Base-by-base conservation (phyloP, 106 monocot genomes). In the Triglochin maritima region DNA sequence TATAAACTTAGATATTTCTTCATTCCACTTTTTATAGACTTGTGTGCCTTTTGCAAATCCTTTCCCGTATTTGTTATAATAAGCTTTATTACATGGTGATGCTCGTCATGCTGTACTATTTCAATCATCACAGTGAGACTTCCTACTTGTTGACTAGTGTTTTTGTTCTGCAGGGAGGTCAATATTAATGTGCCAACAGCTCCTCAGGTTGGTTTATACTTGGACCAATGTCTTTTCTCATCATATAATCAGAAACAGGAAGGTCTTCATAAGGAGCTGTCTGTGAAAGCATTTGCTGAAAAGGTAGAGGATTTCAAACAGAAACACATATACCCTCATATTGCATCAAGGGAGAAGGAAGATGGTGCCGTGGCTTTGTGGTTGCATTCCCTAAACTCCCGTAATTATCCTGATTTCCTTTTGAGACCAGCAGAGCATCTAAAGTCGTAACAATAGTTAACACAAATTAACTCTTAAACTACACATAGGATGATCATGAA, bases 351-450 rank as follows among this genome's bases (percentile, higher is more conserved):
- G 92, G 98, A 99, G 76, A 79, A 86, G 62, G 86, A 89, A 46
- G 92, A 99, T 66, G 98, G 98, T 62, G 85, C 88, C 69, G 98
- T 89, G 12, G 88, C 92, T 49, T 50, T 98, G 17, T 98, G 91
- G 98, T 80, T 98, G 79, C 98, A 92, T 49, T 92, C 92, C 5
- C 77, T 98, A 56, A 98, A 92, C 67, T 73, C 64, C 16, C 85
- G 86, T 52, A 98, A 98, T 49, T 99, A 99, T 59, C 86, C 98
- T 46, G 98, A 99, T 81, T 89, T 99, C 48, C 70, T 29, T 43
- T 80, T 67, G 83, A 85, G 41, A 45, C 44, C 5, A 73, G 69
- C 65, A 62, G 29, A 55, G 12, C 52, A 13, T 48, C n/a, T n/a
- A n/a, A n/a, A n/a, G n/a, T n/a, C n/a, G n/a, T n/a, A n/a, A n/a